Evolutionary conservation across 345 rosid species (phyloP).

Genomic region (Melaleuca alternifolia): DNA sequence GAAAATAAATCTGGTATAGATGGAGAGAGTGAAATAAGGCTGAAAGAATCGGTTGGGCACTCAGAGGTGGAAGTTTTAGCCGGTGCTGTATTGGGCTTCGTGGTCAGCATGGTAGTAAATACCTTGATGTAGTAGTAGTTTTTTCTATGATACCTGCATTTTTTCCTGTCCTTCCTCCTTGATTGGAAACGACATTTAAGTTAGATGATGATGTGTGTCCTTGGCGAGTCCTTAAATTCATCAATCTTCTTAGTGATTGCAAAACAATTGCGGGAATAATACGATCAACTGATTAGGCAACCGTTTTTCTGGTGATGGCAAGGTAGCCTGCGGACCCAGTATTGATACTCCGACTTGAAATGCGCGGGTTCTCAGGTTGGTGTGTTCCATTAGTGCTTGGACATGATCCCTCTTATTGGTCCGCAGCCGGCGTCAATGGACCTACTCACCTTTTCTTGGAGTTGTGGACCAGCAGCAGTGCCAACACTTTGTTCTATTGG

Average conservation of each 20-base stretch:
- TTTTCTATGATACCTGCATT: not conserved
- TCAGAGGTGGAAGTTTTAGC: slow-evolving; percentile 78
- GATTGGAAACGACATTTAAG: not conserved
- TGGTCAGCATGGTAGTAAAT: slow-evolving; percentile 43
- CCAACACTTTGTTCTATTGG: not conserved
- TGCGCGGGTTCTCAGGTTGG: not conserved
- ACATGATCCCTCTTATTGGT: not conserved
- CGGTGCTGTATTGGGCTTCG: slow-evolving; percentile 65
- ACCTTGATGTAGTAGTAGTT: not conserved
- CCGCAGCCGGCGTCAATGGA: not conserved
- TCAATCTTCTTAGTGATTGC: not conserved
- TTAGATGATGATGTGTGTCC: not conserved
- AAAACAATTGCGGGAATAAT: not conserved
- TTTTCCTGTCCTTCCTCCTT: not conserved
- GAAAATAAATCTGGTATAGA: not conserved
- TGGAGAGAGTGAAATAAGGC: not conserved
- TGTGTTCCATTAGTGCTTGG: not conserved
- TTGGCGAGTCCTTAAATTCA: not conserved
- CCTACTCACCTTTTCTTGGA: not conserved
- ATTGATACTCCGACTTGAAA: not conserved
- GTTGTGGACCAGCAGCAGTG: not conserved
- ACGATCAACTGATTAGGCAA: not conserved
- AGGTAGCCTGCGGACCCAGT: not conserved
- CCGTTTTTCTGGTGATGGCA: not conserved
- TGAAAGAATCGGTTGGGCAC: slow-evolving; percentile 86